Percentiles rank a stretch among this genome's conserved stretches.
These are phyloP conservation scores for Megacollybia marginata DNA, from an alignment of 768 basidiomycete species.

Conservation along the genomic window DNA sequence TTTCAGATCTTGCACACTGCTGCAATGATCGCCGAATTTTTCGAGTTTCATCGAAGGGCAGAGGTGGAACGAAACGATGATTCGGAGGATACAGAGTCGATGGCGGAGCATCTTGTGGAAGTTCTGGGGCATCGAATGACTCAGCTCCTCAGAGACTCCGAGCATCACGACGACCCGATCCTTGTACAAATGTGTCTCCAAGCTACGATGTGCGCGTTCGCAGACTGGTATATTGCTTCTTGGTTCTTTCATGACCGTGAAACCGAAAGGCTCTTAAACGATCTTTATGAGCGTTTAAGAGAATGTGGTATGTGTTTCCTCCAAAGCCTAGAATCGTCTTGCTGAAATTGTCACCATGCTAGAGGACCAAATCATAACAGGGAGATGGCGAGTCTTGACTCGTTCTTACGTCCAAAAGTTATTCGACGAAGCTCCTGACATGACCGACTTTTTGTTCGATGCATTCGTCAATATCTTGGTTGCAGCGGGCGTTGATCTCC, in stretches of 20 bases:
- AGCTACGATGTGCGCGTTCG: conserved; percentile 10
- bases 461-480: conserved; percentile 35
- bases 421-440: conserved; percentile 2
- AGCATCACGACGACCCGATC: conserved; percentile 7
- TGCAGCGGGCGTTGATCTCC: conserved; percentile 27
- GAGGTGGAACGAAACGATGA: conserved; percentile 9
- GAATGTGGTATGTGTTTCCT: conserved; percentile 4
- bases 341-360: background rate
- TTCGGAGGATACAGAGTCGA: conserved; percentile 1
- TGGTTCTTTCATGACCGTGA: conserved; percentile 11
- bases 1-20: conserved; percentile 29
- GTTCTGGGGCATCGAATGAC: conserved; percentile 9
- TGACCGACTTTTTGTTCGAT: conserved; percentile 21
- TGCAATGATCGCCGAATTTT: conserved; percentile 27
- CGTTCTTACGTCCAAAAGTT: conserved; percentile 8
- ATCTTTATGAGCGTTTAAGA: conserved; percentile 7
- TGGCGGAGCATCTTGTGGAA: conserved; percentile 4
- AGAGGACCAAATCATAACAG: conserved; percentile 8
- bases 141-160: conserved; percentile 5
- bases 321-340: background rate
- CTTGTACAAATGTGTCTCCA: conserved; percentile 9
- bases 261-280: conserved; percentile 12
- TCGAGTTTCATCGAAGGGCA: conserved; percentile 10
- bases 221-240: conserved; percentile 10
- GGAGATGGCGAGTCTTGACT: conserved; percentile 9